Conservation (phyloP, 2,329 filamentous ascomycete species). For the Aspergillus eucalypticola region DNA sequence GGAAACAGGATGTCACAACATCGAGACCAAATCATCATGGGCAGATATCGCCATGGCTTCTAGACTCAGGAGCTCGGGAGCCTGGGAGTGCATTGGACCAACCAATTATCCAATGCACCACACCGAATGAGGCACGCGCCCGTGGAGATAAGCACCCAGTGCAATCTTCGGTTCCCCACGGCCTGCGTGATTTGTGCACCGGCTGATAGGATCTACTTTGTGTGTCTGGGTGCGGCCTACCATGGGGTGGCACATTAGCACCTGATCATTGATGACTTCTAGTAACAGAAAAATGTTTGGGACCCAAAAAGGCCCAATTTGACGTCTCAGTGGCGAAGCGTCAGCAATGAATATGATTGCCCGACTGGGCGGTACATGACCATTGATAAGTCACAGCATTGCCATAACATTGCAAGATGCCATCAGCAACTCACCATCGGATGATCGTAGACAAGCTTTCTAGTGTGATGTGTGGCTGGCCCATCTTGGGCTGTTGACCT, state of each 20-base stretch:
- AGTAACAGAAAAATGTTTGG: no score
- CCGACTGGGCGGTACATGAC: background rate
- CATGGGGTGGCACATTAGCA: background rate
- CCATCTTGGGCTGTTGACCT: background rate
- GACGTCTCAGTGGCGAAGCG: background rate
- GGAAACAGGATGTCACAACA: no score
- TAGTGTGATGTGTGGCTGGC: background rate
- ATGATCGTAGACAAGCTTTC: background rate
- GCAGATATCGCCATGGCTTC: no score
- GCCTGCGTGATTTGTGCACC: background rate
- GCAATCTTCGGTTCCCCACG: background rate
- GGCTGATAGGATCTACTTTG: background rate
- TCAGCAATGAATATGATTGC: background rate
- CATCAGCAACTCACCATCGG: background rate
- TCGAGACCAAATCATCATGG: no score
- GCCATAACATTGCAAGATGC: background rate
- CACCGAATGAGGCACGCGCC: background rate
- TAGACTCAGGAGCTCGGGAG: background rate
- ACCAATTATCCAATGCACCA: background rate
- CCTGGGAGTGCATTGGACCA: no score
- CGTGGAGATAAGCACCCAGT: background rate
- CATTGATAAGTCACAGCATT: background rate
- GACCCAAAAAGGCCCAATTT: no score
- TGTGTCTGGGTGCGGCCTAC: background rate
- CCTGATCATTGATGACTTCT: background rate